Base-by-base conservation (phyloP, 1,284 basidiomycete genomes). In the Crucibulum parvulum region DNA sequence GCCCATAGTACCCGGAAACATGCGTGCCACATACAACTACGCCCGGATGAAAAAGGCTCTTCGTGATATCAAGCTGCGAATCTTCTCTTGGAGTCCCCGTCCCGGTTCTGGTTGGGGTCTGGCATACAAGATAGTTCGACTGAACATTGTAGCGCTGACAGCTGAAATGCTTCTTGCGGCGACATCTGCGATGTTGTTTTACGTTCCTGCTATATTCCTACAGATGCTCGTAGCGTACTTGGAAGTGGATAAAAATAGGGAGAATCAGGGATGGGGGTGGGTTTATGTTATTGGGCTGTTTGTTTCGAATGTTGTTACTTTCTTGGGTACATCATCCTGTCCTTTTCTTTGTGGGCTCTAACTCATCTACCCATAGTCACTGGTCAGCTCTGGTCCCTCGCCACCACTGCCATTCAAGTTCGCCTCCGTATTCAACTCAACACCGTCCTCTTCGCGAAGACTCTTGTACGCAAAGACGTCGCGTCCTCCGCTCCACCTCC, bases 391-490 rank as follows among this genome's bases (percentile, higher is more conserved):
- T 94, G 88, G 88, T 89, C 88, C 7, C 62, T 94, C 47, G 84
- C 91, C 4, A 93, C 88, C 2, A 91, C 91, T 0, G 87, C 81
- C 9, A 74, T 93, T 13, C 89, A 91, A 75, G 86, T 88, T 69
- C 86, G 91, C 36, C 77, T 97, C 50, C 86, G 86, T 41, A 85
- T 92, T 16, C 94, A 97, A 71, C 81, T 98, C 56, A 97, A 97
- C 77, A 88, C 92, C 10, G 86, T 92, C 57, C 78, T 98, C 7
- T 98, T 94, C 71, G 88, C 89, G 52, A 98, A 98, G 79, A 97
- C 95, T 0, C 86, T 98, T 4, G 86, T 94, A 18, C 87, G 94
- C 51, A 96, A 97, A 76, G 93, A 96, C 66, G 80, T 95, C 34
- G 93, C 92, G 0, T 90, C 89, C 1, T 85, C 87, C 13, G 73